These are phyloP conservation scores for Yueomyces sinensis DNA, from an alignment of 805 yeast genomes.

Conservation along the genomic window DNA sequence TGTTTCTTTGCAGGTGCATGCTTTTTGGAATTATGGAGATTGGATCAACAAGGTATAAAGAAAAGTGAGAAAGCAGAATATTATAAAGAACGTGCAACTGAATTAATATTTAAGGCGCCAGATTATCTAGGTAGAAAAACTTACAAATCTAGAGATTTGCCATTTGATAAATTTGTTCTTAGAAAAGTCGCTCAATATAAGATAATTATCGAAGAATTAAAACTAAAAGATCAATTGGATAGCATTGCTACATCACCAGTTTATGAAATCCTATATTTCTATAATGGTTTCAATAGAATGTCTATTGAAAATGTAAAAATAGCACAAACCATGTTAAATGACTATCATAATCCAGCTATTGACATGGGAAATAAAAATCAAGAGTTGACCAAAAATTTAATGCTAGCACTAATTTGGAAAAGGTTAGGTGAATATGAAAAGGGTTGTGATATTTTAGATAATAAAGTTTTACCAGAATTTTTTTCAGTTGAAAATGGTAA, in stretches of 20 bases:
- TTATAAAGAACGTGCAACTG: slow-evolving; percentile 46
- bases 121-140: slow-evolving; percentile 53
- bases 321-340: slow-evolving; percentile 37
- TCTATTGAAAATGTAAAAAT: slow-evolving; percentile 40
- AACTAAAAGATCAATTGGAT: slow-evolving; percentile 42
- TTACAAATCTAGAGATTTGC: slow-evolving; percentile 69
- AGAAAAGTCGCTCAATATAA: slow-evolving; percentile 52
- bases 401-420: slow-evolving; percentile 50
- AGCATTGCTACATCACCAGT: slow-evolving; percentile 71
- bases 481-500: slow-evolving; percentile 30
- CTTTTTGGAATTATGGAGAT: slow-evolving; percentile 67
- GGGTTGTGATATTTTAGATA: slow-evolving; percentile 47
- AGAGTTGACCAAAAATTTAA: slow-evolving; percentile 47
- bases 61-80: slow-evolving; percentile 27
- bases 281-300: slow-evolving; percentile 90
- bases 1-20: slow-evolving; percentile 82
- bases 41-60: slow-evolving; percentile 37
- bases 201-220: slow-evolving; percentile 23
- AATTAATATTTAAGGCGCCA: slow-evolving; percentile 51
- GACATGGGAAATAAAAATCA: slow-evolving; percentile 48
- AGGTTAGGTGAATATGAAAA: slow-evolving; percentile 46
- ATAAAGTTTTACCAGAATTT: slow-evolving; percentile 30
- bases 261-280: slow-evolving; percentile 78
- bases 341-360: slow-evolving; percentile 32
- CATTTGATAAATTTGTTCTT: slow-evolving; percentile 70